phyloP scores from a whole-genome alignment of 1,139 yeast genomes.

The Saccharomyces uvarum region DNA sequence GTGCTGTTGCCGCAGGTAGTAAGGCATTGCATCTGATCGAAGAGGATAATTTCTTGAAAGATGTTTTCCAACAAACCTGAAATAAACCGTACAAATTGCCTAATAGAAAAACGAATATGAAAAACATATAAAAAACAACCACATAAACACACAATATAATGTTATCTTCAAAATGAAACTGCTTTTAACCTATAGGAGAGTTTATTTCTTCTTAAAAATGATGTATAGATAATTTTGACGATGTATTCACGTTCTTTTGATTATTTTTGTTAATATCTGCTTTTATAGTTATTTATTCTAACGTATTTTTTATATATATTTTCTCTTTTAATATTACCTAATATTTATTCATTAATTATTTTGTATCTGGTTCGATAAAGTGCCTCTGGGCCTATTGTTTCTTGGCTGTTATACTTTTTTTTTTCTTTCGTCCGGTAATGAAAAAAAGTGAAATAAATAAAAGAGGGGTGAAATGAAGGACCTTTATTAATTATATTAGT shows the following conservation, averaged over 20 bases:
- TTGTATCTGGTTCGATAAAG: neutral
- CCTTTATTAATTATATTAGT: neutral
- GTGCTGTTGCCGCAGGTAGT: conserved; percentile 96
- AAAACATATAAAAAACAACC: neutral
- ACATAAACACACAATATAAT: neutral
- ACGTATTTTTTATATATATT: neutral
- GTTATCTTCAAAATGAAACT: neutral
- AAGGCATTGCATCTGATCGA: conserved; percentile 83
- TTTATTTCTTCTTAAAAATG: neutral
- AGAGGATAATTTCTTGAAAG: conserved; percentile 79
- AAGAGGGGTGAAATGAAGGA: neutral
- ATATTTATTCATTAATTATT: neutral
- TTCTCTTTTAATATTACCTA: neutral
- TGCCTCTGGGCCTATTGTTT: neutral
- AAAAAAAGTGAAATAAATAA: neutral
- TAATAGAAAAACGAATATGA: neutral
- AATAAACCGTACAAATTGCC: neutral
- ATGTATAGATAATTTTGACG: neutral
- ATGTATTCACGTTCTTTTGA: neutral
- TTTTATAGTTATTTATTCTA: neutral
- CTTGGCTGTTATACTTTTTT: neutral
- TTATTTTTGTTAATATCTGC: neutral
- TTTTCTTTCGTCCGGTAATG: neutral
- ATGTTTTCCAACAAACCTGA: conserved; percentile 44
- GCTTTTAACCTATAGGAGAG: neutral